A percentile compares a stretch with the other conserved stretches of the same genome.
phyloP scores from a whole-genome alignment of 2,329 filamentous ascomycete species.

The Venturia effusa region DNA sequence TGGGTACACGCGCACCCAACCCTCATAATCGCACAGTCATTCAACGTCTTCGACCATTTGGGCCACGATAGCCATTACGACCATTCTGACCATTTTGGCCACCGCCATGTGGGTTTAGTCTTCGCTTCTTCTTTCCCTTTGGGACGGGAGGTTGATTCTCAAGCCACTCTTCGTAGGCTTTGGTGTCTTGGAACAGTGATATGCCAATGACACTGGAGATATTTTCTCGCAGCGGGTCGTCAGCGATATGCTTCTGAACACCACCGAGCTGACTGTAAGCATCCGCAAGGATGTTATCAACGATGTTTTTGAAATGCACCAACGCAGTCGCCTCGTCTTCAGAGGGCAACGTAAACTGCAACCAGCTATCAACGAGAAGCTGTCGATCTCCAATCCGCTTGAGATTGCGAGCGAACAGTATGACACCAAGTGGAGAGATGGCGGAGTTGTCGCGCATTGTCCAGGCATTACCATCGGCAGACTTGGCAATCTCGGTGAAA shows the following conservation, averaged over 20 bases:
- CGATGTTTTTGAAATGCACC: neutral
- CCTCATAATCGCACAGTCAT: neutral
- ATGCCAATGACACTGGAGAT: neutral
- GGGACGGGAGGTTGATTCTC: neutral
- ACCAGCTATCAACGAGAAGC: conserved; percentile 8
- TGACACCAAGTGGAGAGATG: conserved; percentile 18
- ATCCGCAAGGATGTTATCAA: conserved; percentile 1
- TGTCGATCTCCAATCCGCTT: neutral
- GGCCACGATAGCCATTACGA: neutral
- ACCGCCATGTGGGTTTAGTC: neutral
- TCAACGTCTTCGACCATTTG: neutral
- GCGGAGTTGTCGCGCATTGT: conserved; percentile 20
- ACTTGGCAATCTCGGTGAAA: conserved; percentile 12
- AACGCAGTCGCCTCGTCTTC: neutral
- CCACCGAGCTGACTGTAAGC: neutral
- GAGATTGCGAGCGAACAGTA: conserved; percentile 21
- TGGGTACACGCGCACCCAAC: neutral
- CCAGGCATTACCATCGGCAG: conserved; percentile 1
- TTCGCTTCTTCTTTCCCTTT: neutral
- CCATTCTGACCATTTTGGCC: neutral
- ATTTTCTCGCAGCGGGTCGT: neutral
- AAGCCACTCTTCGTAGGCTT: neutral
- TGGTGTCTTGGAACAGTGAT: neutral
- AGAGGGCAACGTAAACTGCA: neutral
- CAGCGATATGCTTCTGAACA: neutral